Conservation (phyloP, 352 stramenopile species). For the Phytophthora multivora region DNA sequence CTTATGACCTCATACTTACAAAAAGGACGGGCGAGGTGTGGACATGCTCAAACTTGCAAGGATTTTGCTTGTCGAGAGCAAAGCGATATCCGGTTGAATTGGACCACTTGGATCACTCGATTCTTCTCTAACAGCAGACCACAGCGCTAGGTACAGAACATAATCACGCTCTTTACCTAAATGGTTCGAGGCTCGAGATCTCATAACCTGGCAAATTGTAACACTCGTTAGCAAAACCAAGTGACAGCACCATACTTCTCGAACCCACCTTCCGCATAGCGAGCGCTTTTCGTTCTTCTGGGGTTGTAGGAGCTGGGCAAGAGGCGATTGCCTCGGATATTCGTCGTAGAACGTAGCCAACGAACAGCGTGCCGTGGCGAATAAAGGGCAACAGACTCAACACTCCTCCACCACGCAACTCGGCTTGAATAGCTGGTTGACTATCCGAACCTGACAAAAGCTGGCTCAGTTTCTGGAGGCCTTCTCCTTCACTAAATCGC, state of each 20-base stretch:
- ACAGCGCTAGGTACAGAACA: conserved; percentile 59
- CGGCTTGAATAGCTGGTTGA: conserved; percentile 68
- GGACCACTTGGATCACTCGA: conserved; percentile 1
- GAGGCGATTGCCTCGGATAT: conserved; percentile 46
- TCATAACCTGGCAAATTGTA: conserved; percentile 50
- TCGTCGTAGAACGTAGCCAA: conserved; percentile 53
- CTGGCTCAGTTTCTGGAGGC: conserved; percentile 51
- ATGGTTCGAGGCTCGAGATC: conserved; percentile 60
- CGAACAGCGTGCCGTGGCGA: conserved; percentile 67
- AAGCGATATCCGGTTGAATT: conserved; percentile 14
- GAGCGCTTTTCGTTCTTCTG: conserved; percentile 58
- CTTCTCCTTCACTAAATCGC: conserved; percentile 53
- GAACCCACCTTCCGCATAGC: conserved; percentile 60
- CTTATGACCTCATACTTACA: conserved; percentile 23
- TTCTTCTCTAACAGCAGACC: conserved; percentile 27
- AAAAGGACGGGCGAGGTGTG: conserved; percentile 24
- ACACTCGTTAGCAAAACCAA: background rate
- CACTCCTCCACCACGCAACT: conserved; percentile 66
- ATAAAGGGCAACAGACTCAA: conserved; percentile 80
- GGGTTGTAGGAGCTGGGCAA: conserved; percentile 39
- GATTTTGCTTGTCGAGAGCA: conserved; percentile 36
- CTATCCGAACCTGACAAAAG: conserved; percentile 45
- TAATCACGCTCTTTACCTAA: conserved; percentile 76
- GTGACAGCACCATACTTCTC: background rate
- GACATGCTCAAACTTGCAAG: conserved; percentile 27